Evolutionary conservation across 805 yeast genomes (phyloP).

Genomic region (Yamadazyma phyllophila): DNA sequence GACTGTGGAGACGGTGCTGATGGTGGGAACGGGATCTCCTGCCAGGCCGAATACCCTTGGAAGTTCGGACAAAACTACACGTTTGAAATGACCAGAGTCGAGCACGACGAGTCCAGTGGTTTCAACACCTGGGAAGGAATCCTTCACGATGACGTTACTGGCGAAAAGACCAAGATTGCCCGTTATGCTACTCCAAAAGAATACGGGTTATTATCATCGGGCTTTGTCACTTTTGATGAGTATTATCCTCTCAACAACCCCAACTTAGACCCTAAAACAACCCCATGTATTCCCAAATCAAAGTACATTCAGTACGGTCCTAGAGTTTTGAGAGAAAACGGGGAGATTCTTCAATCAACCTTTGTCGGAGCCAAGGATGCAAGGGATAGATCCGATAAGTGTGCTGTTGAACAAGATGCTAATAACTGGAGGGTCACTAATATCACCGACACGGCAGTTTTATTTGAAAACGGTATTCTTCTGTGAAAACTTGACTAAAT

Average conservation of each 20-base stretch:
- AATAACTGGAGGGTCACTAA: too few species aligned
- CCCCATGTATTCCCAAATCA: conserved; percentile 6
- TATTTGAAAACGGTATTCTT: too few species aligned
- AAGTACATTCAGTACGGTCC: conserved; percentile 11
- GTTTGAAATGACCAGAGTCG: conserved; percentile 3
- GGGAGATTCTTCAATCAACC: not conserved
- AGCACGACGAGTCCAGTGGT: conserved; percentile 2
- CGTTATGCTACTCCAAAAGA: conserved; percentile 9
- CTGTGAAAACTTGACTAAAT: too few species aligned
- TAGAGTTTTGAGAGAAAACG: conserved; percentile 1
- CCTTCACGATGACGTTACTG: conserved; percentile 12
- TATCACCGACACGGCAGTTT: too few species aligned
- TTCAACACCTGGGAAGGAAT: conserved; percentile 13
- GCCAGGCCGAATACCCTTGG: conserved; percentile 12
- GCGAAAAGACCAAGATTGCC: conserved; percentile 5
- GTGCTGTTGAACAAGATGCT: too few species aligned
- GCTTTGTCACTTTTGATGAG: conserved; percentile 8
- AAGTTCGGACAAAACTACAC: conserved; percentile 12
- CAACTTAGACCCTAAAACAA: not conserved
- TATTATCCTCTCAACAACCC: conserved; percentile 3
- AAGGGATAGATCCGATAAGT: too few species aligned
- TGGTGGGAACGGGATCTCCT: conserved; percentile 12
- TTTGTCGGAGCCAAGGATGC: too few species aligned
- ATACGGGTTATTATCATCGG: conserved; percentile 4
- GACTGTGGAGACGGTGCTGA: conserved; percentile 13